Conservation (phyloP, 257 asterid genomes). For the Penstemon newberryi region DNA sequence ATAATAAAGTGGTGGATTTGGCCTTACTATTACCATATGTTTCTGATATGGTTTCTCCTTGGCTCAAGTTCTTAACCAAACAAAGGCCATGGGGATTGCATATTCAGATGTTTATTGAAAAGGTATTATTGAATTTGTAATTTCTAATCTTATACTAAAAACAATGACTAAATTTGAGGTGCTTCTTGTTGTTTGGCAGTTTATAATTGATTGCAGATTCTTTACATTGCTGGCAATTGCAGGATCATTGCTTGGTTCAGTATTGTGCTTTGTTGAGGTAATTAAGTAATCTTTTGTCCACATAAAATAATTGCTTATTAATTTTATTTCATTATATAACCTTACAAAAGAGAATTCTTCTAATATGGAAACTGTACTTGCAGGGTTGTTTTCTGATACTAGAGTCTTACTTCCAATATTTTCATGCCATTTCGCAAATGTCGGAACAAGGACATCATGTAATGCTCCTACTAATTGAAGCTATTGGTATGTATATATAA, state of each 20-base stretch:
- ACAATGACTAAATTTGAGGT: background rate
- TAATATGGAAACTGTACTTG: slow-evolving; percentile 25
- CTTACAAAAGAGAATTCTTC: background rate
- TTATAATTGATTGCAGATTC: slow-evolving; percentile 79
- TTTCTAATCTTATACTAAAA: too few species aligned
- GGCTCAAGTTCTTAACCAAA: slow-evolving; percentile 31
- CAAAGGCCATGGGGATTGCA: slow-evolving; percentile 44
- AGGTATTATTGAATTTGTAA: slow-evolving; percentile 38
- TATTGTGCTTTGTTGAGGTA: slow-evolving; percentile 71
- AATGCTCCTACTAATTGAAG: slow-evolving; percentile 61
- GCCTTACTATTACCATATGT: slow-evolving; percentile 28
- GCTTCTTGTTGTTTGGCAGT: slow-evolving; percentile 39
- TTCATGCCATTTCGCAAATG: slow-evolving; percentile 45
- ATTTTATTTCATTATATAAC: background rate
- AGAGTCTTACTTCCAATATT: slow-evolving; percentile 60
- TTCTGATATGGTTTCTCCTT: slow-evolving; percentile 31
- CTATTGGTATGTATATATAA: slow-evolving; percentile 50
- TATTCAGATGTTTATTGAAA: slow-evolving; percentile 58
- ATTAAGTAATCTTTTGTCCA: background rate
- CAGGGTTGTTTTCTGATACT: slow-evolving; percentile 63
- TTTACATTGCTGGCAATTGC: slow-evolving; percentile 70
- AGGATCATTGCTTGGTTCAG: slow-evolving; percentile 78
- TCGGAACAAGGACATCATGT: slow-evolving; percentile 46
- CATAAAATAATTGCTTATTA: background rate
- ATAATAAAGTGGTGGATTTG: slow-evolving; percentile 34